Evolutionary conservation across 2,329 filamentous ascomycete species (phyloP).

Genomic region (Colletotrichum musicola): DNA sequence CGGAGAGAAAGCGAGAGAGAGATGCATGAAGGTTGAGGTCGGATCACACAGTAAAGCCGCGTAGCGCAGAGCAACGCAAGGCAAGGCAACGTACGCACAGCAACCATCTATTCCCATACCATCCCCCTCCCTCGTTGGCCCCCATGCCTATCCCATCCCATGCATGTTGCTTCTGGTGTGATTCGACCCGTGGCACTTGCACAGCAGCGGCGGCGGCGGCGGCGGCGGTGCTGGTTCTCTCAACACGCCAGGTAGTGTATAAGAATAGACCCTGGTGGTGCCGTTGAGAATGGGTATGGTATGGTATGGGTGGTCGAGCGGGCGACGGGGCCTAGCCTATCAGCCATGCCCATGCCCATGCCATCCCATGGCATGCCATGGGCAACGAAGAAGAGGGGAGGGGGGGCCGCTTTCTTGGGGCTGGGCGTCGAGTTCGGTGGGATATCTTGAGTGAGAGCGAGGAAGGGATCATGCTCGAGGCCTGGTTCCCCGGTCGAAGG

Average conservation of each 20-base stretch:
- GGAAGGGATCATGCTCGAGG: conserved; percentile 5
- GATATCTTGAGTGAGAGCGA: conserved; percentile 13
- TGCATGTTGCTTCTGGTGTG: conserved; percentile 38
- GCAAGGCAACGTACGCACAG: conserved; percentile 32
- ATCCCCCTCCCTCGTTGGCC: conserved; percentile 10
- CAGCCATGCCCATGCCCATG: neutral
- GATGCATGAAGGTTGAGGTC: conserved; percentile 35
- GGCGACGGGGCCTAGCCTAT: conserved; percentile 15
- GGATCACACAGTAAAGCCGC: conserved; percentile 36
- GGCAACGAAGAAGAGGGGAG: conserved; percentile 11
- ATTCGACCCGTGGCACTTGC: conserved; percentile 36
- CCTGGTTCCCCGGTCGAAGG: conserved; percentile 28
- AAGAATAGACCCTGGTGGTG: conserved; percentile 36
- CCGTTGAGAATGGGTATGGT: conserved; percentile 3
- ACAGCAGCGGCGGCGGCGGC: conserved; percentile 26
- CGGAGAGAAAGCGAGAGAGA: conserved; percentile 16
- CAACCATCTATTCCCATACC: conserved; percentile 22
- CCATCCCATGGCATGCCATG: conserved; percentile 17
- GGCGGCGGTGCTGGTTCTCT: neutral
- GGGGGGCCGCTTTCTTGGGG: conserved; percentile 3
- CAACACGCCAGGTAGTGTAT: conserved; percentile 25
- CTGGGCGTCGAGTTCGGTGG: conserved; percentile 19
- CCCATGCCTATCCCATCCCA: conserved; percentile 29
- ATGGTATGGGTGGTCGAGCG: conserved; percentile 21
- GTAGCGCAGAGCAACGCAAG: conserved; percentile 23